Percentiles rank a stretch among this genome's conserved stretches.
Conservation (phyloP, 805 yeast species). For the Pichia gijzeniarum region DNA sequence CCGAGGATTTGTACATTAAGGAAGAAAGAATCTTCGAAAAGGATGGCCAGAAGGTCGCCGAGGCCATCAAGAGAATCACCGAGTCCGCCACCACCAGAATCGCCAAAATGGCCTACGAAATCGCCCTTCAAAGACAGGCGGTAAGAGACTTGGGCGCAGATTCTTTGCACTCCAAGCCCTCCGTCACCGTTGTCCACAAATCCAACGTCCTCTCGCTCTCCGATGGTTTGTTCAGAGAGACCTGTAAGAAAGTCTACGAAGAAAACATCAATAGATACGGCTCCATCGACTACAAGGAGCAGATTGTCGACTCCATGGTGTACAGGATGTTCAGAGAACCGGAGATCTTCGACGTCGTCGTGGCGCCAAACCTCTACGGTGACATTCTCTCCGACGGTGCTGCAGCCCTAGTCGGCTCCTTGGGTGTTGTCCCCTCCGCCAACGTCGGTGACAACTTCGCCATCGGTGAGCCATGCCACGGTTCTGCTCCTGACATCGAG, state of each 20-base stretch:
- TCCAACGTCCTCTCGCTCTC: slow-evolving; percentile 88
- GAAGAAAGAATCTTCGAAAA: slow-evolving; percentile 73
- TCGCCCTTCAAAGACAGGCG: slow-evolving; percentile 84
- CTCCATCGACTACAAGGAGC: slow-evolving; percentile 73
- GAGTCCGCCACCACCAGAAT: slow-evolving; percentile 82
- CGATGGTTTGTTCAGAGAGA: slow-evolving; percentile 95
- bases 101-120: slow-evolving; percentile 86
- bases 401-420: slow-evolving; percentile 94
- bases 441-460: slow-evolving; percentile 95
- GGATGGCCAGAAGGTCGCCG: slow-evolving; percentile 89
- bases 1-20: slow-evolving; percentile 95
- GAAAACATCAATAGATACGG: slow-evolving; percentile 52
- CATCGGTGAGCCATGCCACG: slow-evolving; percentile 99
- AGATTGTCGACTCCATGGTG: slow-evolving; percentile 98
- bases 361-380: slow-evolving; percentile 97
- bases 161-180: slow-evolving; percentile 48
- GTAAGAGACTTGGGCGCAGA: slow-evolving; percentile 60
- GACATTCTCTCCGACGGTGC: slow-evolving; percentile 97
- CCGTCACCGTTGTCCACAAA: slow-evolving; percentile 91
- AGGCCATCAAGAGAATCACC: slow-evolving; percentile 94
- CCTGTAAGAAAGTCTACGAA: slow-evolving; percentile 55
- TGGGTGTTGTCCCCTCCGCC: slow-evolving; percentile 97
- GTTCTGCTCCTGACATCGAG: slow-evolving; percentile 97
- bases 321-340: slow-evolving; percentile 99
- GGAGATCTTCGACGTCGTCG: slow-evolving; percentile 93